Conservation (phyloP, 768 basidiomycete species). For the Sarcodon sp. region DNA sequence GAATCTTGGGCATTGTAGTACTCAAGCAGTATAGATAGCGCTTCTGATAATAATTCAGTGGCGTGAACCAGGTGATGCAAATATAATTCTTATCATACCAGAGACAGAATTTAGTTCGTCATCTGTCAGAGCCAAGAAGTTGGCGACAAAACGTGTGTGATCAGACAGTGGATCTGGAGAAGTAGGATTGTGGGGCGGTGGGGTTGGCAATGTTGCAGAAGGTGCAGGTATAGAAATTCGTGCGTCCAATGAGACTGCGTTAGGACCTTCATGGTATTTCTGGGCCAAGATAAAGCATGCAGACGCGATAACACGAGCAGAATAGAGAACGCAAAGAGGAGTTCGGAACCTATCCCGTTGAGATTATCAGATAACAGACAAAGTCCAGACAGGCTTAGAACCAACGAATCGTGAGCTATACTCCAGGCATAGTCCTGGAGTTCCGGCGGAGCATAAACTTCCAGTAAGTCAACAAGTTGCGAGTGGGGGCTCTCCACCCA, state of each 20-base stretch:
- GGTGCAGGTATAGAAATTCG: conserved; percentile 61
- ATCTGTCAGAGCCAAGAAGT: conserved; percentile 52
- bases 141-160: conserved; percentile 45
- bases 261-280: conserved; percentile 56
- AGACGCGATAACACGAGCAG: conserved; percentile 58
- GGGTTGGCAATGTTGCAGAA: conserved; percentile 67
- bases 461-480: conserved; percentile 62
- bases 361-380: conserved; percentile 1
- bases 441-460: conserved; percentile 29
- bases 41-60: conserved; percentile 26
- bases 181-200: conserved; percentile 63
- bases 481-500: conserved; percentile 67
- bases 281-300: conserved; percentile 74
- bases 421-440: conserved; percentile 77
- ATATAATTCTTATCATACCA: conserved; percentile 27
- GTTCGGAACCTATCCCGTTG: conserved; percentile 50
- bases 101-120: conserved; percentile 43
- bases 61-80: neutral
- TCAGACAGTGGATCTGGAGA: conserved; percentile 41
- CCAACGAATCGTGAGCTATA: conserved; percentile 78
- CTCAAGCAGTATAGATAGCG: conserved; percentile 52
- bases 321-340: conserved; percentile 61
- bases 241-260: conserved; percentile 61
- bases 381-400: conserved; percentile 7
- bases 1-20: conserved; percentile 64